Conservation (phyloP, 441 rosid genomes). For the Aleurites moluccanus region DNA sequence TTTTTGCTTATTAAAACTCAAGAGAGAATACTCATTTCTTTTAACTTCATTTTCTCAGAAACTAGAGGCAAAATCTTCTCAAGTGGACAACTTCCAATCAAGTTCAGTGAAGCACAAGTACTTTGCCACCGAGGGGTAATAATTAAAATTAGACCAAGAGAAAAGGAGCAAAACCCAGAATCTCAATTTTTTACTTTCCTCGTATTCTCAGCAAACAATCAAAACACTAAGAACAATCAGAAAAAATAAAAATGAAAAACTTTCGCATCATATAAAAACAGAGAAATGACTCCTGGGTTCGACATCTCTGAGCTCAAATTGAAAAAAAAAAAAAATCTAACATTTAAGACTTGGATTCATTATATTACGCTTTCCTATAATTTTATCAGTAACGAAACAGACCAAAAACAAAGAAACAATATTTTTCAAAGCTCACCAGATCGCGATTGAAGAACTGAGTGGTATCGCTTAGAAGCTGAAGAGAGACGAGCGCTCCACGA, state of each 20-base stretch:
- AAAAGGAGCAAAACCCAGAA: not conserved
- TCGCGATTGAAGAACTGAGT: constrained; percentile 77
- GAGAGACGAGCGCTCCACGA: constrained; percentile 87
- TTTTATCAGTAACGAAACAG: constrained; percentile 22
- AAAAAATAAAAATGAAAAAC: not conserved
- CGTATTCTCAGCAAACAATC: constrained; percentile 6
- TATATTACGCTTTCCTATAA: not conserved
- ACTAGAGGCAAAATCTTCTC: not conserved
- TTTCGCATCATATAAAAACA: not conserved
- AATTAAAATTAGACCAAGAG: not conserved
- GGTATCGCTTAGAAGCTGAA: constrained; percentile 75
- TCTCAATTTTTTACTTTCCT: not conserved
- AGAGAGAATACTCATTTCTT: not conserved
- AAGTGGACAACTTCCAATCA: not conserved
- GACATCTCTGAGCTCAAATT: constrained; percentile 6
- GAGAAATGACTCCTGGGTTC: constrained; percentile 10
- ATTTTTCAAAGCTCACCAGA: constrained; percentile 49
- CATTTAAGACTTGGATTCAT: not conserved
- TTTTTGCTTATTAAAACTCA: not conserved
- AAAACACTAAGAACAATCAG: not conserved
- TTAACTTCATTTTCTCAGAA: constrained; percentile 15
- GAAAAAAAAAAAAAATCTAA: not conserved
- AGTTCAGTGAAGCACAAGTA: not conserved
- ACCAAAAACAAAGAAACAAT: not conserved
- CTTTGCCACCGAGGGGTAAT: not conserved